These are phyloP conservation scores for Knufia fluminis DNA, from an alignment of 2,329 filamentous ascomycete genomes.

Conservation along the genomic window DNA sequence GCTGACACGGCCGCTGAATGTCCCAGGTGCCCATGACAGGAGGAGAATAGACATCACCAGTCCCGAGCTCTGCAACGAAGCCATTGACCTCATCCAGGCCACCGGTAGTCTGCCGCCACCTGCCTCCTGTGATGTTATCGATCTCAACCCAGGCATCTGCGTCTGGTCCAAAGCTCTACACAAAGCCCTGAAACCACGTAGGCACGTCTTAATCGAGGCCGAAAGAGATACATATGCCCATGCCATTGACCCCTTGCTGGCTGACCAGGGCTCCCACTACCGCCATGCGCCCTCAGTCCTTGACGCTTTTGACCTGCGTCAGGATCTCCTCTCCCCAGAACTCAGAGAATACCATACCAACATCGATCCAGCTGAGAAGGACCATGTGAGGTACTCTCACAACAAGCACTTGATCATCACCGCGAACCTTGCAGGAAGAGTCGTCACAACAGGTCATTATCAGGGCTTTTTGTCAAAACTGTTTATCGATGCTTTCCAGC, in stretches of 20 bases:
- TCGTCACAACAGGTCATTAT: slow-evolving; percentile 44
- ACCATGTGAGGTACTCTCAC: slow-evolving; percentile 35
- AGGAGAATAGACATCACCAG: slow-evolving; percentile 2
- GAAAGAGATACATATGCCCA: slow-evolving; percentile 49
- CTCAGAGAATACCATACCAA: background rate
- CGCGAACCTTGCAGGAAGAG: slow-evolving; percentile 46
- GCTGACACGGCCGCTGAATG: background rate
- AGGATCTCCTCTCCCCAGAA: slow-evolving; percentile 33
- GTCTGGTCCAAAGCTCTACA: slow-evolving; percentile 72
- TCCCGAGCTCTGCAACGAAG: slow-evolving; percentile 41
- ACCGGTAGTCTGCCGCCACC: slow-evolving; percentile 53
- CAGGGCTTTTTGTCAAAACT: slow-evolving; percentile 41
- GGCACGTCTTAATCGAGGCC: slow-evolving; percentile 75
- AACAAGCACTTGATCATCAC: slow-evolving; percentile 69
- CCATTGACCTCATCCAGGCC: slow-evolving; percentile 58
- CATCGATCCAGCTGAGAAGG: slow-evolving; percentile 25
- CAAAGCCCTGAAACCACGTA: slow-evolving; percentile 63
- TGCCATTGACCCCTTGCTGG: slow-evolving; percentile 51
- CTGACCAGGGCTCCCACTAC: slow-evolving; percentile 32
- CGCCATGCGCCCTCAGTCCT: slow-evolving; percentile 42
- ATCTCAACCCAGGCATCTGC: slow-evolving; percentile 72
- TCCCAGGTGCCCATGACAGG: background rate
- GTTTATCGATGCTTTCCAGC: slow-evolving; percentile 53
- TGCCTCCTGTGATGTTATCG: slow-evolving; percentile 72
- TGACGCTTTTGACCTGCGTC: slow-evolving; percentile 38